Conservation (phyloP, 768 basidiomycete genomes). For the Paxillus ammoniavirescens region DNA sequence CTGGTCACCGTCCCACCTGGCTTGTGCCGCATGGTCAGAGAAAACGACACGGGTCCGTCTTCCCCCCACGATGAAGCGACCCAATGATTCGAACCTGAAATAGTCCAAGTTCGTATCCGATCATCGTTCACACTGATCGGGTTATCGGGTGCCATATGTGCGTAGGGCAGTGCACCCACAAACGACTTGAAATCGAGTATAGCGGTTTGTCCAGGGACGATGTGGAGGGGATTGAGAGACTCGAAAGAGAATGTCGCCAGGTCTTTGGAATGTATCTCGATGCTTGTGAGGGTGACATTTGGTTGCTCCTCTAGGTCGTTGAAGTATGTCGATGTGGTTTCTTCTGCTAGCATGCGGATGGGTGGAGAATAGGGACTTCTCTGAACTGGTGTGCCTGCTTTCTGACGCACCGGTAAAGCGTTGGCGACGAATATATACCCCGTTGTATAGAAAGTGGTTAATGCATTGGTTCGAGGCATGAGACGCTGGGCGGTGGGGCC, state of each 20-base stretch:
- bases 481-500: conserved; percentile 40
- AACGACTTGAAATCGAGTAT: conserved; percentile 55
- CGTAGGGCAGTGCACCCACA: conserved; percentile 46
- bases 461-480: conserved; percentile 55
- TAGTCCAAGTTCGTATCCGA: conserved; percentile 64
- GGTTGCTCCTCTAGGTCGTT: conserved; percentile 20
- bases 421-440: conserved; percentile 54
- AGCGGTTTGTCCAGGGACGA: conserved; percentile 50
- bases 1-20: conserved; percentile 54
- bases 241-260: conserved; percentile 58
- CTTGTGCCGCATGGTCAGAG: conserved; percentile 58
- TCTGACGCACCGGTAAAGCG: conserved; percentile 56
- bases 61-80: neutral
- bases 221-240: conserved; percentile 30
- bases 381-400: conserved; percentile 25
- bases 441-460: conserved; percentile 49
- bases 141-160: conserved; percentile 51
- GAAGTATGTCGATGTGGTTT: conserved; percentile 34
- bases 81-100: conserved; percentile 38
- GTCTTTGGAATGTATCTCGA: conserved; percentile 43
- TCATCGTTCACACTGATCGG: conserved; percentile 61
- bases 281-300: conserved; percentile 30
- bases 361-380: conserved; percentile 62
- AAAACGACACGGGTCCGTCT: conserved; percentile 23
- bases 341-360: conserved; percentile 51